phyloP scores from a whole-genome alignment of 129 eudicot species.

The Smallanthus sonchifolius region DNA sequence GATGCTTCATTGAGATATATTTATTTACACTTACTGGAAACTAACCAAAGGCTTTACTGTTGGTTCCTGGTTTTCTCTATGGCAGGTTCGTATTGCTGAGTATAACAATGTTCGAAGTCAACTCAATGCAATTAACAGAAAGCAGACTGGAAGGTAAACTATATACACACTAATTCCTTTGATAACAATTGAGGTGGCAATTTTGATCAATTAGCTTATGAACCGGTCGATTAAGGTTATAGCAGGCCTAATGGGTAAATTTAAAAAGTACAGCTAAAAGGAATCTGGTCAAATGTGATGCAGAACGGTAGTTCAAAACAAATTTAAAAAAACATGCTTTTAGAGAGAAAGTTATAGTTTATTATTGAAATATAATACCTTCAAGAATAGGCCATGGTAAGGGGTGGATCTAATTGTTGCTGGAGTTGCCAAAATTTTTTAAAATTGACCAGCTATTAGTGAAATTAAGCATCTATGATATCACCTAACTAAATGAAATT shows the following conservation, averaged over 20 bases:
- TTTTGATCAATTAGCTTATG: neutral
- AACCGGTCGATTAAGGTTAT: neutral
- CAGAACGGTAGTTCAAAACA: neutral
- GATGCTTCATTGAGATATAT: neutral
- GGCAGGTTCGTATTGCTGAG: constrained; percentile 75
- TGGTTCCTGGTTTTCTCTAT: constrained; percentile 2
- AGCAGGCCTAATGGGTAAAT: neutral
- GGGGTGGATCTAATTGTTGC: neutral
- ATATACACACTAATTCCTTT: neutral
- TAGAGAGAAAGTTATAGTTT: neutral
- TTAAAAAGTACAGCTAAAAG: neutral
- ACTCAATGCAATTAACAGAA: constrained; percentile 74
- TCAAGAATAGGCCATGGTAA: neutral
- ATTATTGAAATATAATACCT: neutral
- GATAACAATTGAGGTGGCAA: neutral
- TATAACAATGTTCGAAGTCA: constrained; percentile 80
- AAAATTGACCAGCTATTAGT: neutral
- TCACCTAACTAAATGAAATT: neutral
- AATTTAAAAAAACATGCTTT: neutral
- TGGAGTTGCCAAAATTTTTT: neutral
- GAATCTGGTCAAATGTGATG: neutral
- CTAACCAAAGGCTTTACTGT: neutral
- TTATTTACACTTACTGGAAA: neutral
- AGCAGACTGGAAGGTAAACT: constrained; percentile 85
- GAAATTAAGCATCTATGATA: neutral